Evolutionary conservation across 1,284 basidiomycete genomes (phyloP).

Genomic region (Ceratobasidium sp.): DNA sequence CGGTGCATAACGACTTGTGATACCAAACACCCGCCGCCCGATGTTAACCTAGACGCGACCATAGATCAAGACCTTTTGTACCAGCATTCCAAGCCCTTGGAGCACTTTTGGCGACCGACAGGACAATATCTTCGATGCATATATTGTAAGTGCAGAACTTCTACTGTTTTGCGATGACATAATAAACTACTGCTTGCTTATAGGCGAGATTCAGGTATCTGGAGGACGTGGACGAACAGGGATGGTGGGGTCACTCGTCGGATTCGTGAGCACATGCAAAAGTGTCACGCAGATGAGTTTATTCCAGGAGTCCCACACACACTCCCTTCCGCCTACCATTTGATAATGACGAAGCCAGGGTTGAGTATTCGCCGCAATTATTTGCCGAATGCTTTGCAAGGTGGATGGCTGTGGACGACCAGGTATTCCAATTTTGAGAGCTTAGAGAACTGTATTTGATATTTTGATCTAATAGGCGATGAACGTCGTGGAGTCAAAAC

Average conservation of each 20-base stretch:
- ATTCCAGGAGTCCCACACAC: background rate
- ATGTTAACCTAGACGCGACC: background rate
- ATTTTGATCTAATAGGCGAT: background rate
- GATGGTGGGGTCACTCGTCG: slow-evolving; percentile 17
- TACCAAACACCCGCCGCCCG: background rate
- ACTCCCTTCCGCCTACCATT: background rate
- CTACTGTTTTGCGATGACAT: background rate
- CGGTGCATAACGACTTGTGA: background rate
- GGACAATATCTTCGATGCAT: slow-evolving; percentile 10
- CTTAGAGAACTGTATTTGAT: background rate
- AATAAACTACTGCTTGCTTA: background rate
- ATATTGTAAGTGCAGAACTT: slow-evolving; percentile 1
- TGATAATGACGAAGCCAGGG: background rate
- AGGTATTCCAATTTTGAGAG: background rate
- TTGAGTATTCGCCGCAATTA: slow-evolving; percentile 10
- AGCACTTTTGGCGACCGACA: slow-evolving; percentile 2
- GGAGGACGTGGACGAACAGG: slow-evolving; percentile 11
- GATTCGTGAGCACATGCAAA: slow-evolving; percentile 27
- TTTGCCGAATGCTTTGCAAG: slow-evolving; percentile 1
- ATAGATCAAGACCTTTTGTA: background rate
- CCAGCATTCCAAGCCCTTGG: background rate
- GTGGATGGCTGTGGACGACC: slow-evolving; percentile 26
- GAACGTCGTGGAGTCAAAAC: slow-evolving; percentile 25
- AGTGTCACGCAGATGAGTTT: slow-evolving; percentile 7
- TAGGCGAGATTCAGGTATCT: background rate